phyloP scores from a whole-genome alignment of 139 green algal genomes.

The Nannochloris sp. region DNA sequence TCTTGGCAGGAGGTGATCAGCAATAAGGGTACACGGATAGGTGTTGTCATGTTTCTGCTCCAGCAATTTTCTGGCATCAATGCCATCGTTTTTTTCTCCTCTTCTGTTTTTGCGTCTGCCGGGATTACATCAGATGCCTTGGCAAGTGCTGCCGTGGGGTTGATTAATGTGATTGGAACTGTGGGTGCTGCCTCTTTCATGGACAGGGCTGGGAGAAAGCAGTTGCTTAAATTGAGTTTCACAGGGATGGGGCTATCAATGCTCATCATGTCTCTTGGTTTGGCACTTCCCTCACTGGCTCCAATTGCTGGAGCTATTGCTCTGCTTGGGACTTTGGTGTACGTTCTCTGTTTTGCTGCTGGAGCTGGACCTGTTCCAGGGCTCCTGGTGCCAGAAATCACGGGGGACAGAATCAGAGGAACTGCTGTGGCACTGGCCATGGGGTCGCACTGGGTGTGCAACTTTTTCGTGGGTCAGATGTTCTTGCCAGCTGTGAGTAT shows the following conservation, averaged over 20 bases:
- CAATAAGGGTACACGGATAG: constrained; percentile 36
- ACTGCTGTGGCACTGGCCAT: constrained; percentile 47
- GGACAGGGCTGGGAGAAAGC: constrained; percentile 70
- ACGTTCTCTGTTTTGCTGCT: constrained; percentile 83
- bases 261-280: constrained; percentile 69
- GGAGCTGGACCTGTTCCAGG: constrained; percentile 83
- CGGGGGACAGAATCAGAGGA: constrained; percentile 36
- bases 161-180: constrained; percentile 81
- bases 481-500: constrained; percentile 55
- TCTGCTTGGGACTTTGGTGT: constrained; percentile 71
- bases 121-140: constrained; percentile 76
- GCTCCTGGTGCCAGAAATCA: constrained; percentile 88
- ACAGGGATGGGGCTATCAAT: constrained; percentile 61
- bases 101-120: constrained; percentile 81
- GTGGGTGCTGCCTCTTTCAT: constrained; percentile 69
- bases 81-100: constrained; percentile 89
- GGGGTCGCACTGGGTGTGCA: constrained; percentile 68
- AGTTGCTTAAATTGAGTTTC: constrained; percentile 70
- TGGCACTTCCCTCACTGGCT: constrained; percentile 53
- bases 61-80: constrained; percentile 97
- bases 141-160: constrained; percentile 77
- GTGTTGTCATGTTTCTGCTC: constrained; percentile 73
- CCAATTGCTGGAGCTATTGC: constrained; percentile 40
- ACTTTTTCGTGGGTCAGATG: constrained; percentile 75
- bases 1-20: constrained; percentile 38